phyloP scores from a whole-genome alignment of 2,329 filamentous ascomycete genomes.

The Aspergillus oerlinghausenensis region DNA sequence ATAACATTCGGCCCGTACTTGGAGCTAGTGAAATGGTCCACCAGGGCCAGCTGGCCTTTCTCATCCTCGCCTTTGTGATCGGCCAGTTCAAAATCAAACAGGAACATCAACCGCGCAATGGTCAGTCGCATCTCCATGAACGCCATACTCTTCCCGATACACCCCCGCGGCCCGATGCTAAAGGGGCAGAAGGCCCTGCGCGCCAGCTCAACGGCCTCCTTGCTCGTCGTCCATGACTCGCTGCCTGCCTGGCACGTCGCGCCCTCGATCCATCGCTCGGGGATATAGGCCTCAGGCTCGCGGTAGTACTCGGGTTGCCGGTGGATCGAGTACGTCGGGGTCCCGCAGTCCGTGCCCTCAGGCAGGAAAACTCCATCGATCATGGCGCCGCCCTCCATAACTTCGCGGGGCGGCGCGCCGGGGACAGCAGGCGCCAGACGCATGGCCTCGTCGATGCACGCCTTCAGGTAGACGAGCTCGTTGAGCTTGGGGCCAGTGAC shows the following conservation, averaged over 20 bases:
- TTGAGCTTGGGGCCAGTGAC: conserved; percentile 31
- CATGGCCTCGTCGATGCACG: conserved; percentile 40
- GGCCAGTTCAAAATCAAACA: conserved; percentile 36
- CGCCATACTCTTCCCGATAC: conserved; percentile 42
- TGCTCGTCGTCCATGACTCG: conserved; percentile 38
- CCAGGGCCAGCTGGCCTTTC: conserved; percentile 31
- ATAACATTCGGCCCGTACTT: conserved; percentile 36
- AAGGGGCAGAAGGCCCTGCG: conserved; percentile 67
- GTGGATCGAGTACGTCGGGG: conserved; percentile 64
- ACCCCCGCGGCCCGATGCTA: conserved; percentile 39
- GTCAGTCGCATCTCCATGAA: conserved; percentile 40
- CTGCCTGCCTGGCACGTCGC: conserved; percentile 36
- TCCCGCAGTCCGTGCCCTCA: conserved; percentile 59
- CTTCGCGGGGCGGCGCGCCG: conserved; percentile 35
- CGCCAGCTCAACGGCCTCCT: conserved; percentile 50
- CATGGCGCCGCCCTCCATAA: conserved; percentile 33
- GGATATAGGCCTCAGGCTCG: conserved; percentile 54
- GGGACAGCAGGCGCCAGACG: conserved; percentile 38
- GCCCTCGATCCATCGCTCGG: conserved; percentile 62
- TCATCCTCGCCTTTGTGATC: conserved; percentile 32
- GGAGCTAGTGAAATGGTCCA: conserved; percentile 36
- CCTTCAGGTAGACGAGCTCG: conserved; percentile 36
- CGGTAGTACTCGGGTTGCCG: conserved; percentile 62
- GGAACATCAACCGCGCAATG: conserved; percentile 35
- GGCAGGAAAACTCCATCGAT: conserved; percentile 37